Conservation (phyloP, 148 eudicot genomes). For the Silene latifolia region DNA sequence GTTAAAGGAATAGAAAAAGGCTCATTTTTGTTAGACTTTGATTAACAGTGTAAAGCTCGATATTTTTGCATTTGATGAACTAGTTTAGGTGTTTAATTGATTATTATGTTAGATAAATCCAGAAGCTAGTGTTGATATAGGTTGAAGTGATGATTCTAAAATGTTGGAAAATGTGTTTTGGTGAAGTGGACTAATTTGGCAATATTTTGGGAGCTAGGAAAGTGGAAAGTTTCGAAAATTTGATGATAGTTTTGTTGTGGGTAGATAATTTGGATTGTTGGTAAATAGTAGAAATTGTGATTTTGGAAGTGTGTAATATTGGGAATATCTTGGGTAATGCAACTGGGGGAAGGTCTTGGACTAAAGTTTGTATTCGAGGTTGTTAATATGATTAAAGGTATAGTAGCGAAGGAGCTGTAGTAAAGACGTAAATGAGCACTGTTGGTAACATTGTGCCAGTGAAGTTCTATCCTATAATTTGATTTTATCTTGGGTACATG, state of each 20-base stretch:
- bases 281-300: neutral
- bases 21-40: too few species aligned
- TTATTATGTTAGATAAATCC: neutral
- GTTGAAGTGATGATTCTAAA: neutral
- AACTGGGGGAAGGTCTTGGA: neutral
- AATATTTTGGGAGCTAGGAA: neutral
- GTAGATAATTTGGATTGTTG: neutral
- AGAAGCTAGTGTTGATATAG: neutral
- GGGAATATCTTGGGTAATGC: neutral
- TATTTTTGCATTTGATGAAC: neutral
- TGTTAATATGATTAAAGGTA: neutral
- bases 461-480: neutral
- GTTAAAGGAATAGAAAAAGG: too few species aligned
- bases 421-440: neutral
- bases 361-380: neutral
- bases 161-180: neutral
- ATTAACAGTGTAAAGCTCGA: neutral
- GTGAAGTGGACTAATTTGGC: neutral
- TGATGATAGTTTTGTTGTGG: neutral
- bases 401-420: neutral
- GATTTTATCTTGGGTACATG: too few species aligned
- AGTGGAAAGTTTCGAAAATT: neutral
- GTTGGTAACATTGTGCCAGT: neutral
- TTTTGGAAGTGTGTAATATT: neutral
- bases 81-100: neutral